Percentiles rank a stretch among this genome's conserved stretches.
These are phyloP conservation scores for Malassezia nana DNA, from an alignment of 1,284 basidiomycete genomes.

Conservation along the genomic window DNA sequence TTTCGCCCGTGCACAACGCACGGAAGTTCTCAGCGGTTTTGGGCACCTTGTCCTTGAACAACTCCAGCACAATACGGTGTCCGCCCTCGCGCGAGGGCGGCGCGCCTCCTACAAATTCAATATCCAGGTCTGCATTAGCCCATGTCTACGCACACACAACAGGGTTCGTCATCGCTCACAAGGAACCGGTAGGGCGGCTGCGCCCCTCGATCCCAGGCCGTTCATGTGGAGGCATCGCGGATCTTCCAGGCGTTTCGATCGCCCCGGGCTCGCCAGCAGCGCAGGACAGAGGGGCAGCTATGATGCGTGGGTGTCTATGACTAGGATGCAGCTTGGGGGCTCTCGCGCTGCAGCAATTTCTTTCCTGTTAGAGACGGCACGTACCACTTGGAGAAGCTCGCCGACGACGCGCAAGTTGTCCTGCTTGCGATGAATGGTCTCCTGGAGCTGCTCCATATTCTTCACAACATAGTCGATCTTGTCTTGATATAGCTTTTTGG, in stretches of 20 bases:
- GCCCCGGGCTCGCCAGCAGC: neutral
- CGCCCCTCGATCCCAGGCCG: neutral
- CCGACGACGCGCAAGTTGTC: constrained; percentile 42
- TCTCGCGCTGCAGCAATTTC: constrained; percentile 9
- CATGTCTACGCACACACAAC: constrained; percentile 13
- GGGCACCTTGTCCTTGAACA: constrained; percentile 65
- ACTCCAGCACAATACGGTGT: constrained; percentile 61
- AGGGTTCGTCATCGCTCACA: constrained; percentile 14
- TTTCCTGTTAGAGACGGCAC: constrained; percentile 10
- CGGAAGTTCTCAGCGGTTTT: constrained; percentile 84
- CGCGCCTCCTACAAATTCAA: constrained; percentile 24
- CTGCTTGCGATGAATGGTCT: constrained; percentile 41
- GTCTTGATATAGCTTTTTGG: constrained; percentile 35
- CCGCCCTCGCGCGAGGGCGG: constrained; percentile 48
- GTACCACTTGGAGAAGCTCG: constrained; percentile 40
- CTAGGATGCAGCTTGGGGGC: neutral
- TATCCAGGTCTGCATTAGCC: constrained; percentile 28
- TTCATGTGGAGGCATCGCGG: neutral
- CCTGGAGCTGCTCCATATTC: constrained; percentile 42
- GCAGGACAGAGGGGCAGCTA: too few relatives aligned
- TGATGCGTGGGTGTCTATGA: too few relatives aligned
- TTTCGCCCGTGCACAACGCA: constrained; percentile 75
- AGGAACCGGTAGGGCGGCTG: neutral
- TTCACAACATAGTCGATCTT: constrained; percentile 40
- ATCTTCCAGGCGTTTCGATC: neutral